Conservation (phyloP, 768 basidiomycete genomes). For the Rhodosporidiobolus sp. region DNA sequence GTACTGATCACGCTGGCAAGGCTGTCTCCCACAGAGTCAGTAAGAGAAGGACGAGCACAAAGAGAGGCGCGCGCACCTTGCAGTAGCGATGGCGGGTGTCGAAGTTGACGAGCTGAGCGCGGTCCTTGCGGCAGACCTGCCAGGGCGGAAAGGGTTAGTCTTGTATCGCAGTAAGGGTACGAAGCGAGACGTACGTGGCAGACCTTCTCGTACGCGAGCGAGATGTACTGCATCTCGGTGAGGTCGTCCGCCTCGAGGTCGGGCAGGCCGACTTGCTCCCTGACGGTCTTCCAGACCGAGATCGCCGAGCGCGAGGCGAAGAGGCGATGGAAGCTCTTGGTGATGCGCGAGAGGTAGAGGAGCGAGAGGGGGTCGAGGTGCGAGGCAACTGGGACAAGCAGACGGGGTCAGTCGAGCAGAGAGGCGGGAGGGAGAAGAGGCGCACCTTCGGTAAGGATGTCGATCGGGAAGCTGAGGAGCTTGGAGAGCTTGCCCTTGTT, state of each 20-base stretch:
- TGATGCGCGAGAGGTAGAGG: not conserved
- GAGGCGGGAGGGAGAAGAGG: too few species aligned
- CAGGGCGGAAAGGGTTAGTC: not conserved
- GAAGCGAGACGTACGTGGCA: not conserved
- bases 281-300: not conserved
- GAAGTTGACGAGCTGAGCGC: constrained; percentile 1
- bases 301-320: not conserved
- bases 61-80: not conserved
- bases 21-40: not conserved
- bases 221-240: constrained; percentile 2
- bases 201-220: not conserved
- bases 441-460: too few species aligned
- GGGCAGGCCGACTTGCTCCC: not conserved
- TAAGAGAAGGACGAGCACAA: not conserved
- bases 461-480: too few species aligned
- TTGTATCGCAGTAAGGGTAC: too few species aligned
- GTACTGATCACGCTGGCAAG: not conserved
- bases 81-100: not conserved
- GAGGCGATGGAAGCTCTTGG: not conserved
- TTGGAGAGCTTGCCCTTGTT: too few species aligned
- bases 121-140: constrained; percentile 6
- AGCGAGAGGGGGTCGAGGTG: constrained; percentile 6
- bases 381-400: not conserved
- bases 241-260: constrained; percentile 1
- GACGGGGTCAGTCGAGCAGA: too few species aligned